phyloP scores from a whole-genome alignment of 2,329 filamentous ascomycete genomes.

The Lithohypha guttulata region DNA sequence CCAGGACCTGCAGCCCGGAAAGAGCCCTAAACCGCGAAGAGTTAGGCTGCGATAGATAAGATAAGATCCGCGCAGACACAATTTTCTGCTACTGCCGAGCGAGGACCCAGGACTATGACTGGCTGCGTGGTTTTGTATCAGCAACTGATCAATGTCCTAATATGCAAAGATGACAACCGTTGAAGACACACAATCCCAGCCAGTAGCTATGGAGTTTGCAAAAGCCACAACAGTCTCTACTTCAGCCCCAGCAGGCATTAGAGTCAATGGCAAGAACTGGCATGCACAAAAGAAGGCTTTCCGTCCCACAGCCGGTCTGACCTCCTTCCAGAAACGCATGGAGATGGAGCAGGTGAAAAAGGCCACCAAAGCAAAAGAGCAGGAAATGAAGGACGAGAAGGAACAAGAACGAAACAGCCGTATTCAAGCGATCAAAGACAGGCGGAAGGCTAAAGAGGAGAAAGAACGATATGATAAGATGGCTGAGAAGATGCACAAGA shows the following conservation, averaged over 20 bases:
- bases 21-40: background rate
- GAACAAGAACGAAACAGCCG: constrained; percentile 72
- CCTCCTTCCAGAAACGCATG: constrained; percentile 65
- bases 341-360: constrained; percentile 58
- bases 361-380: constrained; percentile 84
- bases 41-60: constrained; percentile 7
- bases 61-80: constrained; percentile 3
- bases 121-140: too few relatives aligned
- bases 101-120: too few relatives aligned
- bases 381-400: constrained; percentile 92
- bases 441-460: constrained; percentile 80
- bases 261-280: constrained; percentile 71
- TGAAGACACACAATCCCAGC: too few relatives aligned
- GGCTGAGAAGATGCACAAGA: constrained; percentile 96
- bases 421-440: constrained; percentile 72
- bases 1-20: background rate
- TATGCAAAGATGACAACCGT: too few relatives aligned
- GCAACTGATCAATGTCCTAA: too few relatives aligned
- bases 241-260: background rate
- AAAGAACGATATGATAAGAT: constrained; percentile 85
- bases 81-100: constrained; percentile 11
- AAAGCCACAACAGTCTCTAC: too few relatives aligned
- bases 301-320: constrained; percentile 66
- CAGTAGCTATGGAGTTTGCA: too few relatives aligned
- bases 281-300: constrained; percentile 74